phyloP scores from a whole-genome alignment of 1,284 basidiomycete genomes.

The Rugosomyces carneus region DNA sequence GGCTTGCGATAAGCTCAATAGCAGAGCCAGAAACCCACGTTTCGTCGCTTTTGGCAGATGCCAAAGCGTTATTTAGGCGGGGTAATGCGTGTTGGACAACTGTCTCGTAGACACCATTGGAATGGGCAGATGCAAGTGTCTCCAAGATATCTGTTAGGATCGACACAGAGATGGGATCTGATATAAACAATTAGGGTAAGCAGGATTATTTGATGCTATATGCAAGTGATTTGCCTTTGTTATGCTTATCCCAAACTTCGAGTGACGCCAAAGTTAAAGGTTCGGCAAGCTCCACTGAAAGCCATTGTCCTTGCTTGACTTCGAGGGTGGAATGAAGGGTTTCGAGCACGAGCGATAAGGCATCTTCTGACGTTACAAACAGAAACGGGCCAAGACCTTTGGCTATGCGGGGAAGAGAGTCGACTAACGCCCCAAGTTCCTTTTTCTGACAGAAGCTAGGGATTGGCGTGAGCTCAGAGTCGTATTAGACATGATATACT shows the following conservation, averaged over 20 bases:
- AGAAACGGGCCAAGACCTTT: constrained; percentile 83
- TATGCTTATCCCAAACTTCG: constrained; percentile 80
- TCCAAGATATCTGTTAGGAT: constrained; percentile 81
- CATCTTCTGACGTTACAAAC: constrained; percentile 76
- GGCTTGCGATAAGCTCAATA: constrained; percentile 72
- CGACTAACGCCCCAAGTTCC: constrained; percentile 51
- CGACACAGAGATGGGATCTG: constrained; percentile 87
- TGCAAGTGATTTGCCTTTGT: constrained; percentile 50
- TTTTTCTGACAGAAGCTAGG: constrained; percentile 65
- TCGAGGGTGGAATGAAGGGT: constrained; percentile 75
- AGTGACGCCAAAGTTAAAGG: constrained; percentile 63
- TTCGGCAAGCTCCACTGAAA: constrained; percentile 57
- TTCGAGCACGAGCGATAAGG: constrained; percentile 87
- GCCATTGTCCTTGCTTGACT: constrained; percentile 67
- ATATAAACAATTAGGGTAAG: constrained; percentile 22
- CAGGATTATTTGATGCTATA: neutral
- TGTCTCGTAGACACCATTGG: constrained; percentile 58
- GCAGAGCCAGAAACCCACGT: constrained; percentile 72
- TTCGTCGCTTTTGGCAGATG: constrained; percentile 51
- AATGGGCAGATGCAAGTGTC: constrained; percentile 57
- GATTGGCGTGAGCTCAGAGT: constrained; percentile 3
- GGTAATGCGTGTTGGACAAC: constrained; percentile 75
- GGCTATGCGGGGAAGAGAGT: constrained; percentile 73
- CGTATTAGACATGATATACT: neutral
- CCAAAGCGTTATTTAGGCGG: constrained; percentile 61